phyloP scores from a whole-genome alignment of 441 rosid genomes.

The Sinapis alba region DNA sequence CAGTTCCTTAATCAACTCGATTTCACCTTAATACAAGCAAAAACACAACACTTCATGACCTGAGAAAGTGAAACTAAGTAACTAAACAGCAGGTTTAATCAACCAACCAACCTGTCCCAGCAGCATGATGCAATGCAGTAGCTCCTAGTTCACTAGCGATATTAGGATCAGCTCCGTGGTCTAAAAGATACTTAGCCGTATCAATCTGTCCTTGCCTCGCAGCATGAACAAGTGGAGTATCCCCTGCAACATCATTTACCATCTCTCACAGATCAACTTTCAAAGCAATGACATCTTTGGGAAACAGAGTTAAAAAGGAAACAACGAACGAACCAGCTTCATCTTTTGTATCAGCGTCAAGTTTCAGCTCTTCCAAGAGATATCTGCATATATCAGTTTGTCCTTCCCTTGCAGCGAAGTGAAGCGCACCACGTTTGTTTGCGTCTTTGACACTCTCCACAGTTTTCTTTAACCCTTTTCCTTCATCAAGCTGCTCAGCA shows the following conservation, averaged over 20 bases:
- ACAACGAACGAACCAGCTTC: conserved; percentile 80
- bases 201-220: conserved; percentile 83
- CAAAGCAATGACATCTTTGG: neutral
- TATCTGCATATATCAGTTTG: conserved; percentile 78
- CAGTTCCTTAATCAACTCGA: conserved; percentile 64
- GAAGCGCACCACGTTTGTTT: conserved; percentile 90
- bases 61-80: neutral
- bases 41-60: neutral
- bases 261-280: conserved; percentile 9
- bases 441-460: conserved; percentile 88
- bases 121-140: conserved; percentile 88
- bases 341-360: conserved; percentile 64
- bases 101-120: conserved; percentile 64
- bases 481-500: conserved; percentile 80
- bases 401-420: conserved; percentile 95
- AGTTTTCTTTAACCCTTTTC: conserved; percentile 63
- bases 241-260: conserved; percentile 55
- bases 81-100: neutral
- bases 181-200: conserved; percentile 77
- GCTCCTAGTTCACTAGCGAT: conserved; percentile 84
- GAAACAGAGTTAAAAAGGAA: neutral
- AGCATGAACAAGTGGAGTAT: conserved; percentile 92
- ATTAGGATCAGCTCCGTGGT: conserved; percentile 71
- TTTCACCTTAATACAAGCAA: conserved; percentile 51
- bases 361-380: conserved; percentile 82